These are phyloP conservation scores for Oemleria cerasiformis DNA, from an alignment of 306 rosid species.

Conservation along the genomic window DNA sequence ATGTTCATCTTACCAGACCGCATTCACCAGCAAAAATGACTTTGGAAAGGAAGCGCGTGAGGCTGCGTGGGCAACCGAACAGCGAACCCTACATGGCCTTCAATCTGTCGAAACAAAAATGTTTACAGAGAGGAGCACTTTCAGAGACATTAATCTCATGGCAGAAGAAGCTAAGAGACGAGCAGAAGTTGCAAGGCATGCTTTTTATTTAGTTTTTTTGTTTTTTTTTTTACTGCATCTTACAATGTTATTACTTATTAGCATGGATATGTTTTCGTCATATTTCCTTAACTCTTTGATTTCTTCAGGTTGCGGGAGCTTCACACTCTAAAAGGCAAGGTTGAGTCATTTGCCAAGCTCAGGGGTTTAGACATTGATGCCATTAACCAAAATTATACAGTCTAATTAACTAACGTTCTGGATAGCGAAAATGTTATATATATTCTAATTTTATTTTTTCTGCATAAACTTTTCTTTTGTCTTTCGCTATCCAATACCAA, in stretches of 20 bases:
- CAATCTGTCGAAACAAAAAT: constrained; percentile 36
- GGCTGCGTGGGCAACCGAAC: constrained; percentile 74
- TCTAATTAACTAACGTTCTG: constrained; percentile 26
- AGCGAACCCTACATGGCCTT: constrained; percentile 68
- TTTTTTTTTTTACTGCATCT: neutral
- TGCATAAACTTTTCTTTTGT: neutral
- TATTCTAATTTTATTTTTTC: too few relatives aligned
- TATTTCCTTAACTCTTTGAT: neutral
- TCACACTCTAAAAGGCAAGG: constrained; percentile 71
- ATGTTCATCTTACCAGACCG: constrained; percentile 45
- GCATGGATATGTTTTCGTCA: neutral
- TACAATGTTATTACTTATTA: neutral
- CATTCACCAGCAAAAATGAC: constrained; percentile 61
- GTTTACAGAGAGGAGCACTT: constrained; percentile 45
- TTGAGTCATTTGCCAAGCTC: constrained; percentile 64
- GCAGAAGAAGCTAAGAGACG: constrained; percentile 79
- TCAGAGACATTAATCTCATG: constrained; percentile 57
- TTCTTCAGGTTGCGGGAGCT: constrained; percentile 72
- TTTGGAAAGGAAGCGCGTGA: constrained; percentile 70
- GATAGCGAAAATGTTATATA: too few relatives aligned
- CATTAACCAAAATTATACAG: constrained; percentile 67
- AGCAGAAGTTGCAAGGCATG: constrained; percentile 75
- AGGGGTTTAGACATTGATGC: constrained; percentile 65
- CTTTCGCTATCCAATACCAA: neutral
- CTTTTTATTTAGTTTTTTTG: neutral